Conservation (phyloP, 2,329 filamentous ascomycete species). For the Cladophialophora immunda region DNA sequence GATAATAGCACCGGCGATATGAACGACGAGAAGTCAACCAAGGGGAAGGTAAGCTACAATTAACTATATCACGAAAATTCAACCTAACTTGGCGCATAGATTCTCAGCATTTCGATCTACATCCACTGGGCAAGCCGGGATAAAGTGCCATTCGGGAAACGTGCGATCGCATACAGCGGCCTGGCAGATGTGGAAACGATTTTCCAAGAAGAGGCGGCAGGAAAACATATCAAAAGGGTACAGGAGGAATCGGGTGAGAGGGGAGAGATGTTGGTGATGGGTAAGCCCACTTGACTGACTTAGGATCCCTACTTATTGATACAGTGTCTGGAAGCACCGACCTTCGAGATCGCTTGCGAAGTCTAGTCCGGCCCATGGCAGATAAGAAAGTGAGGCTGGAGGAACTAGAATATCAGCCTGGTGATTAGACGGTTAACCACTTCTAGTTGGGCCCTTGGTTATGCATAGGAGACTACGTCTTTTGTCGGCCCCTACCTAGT, state of each 20-base stretch:
- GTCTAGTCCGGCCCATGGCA: background rate
- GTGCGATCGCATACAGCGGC: conserved; percentile 10
- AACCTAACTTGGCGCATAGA: conserved; percentile 11
- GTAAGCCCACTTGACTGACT: conserved; percentile 9
- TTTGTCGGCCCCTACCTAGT: background rate
- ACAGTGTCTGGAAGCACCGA: background rate
- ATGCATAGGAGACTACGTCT: background rate
- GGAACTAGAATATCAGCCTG: background rate
- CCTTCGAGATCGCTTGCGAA: background rate
- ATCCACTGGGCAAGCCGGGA: conserved; percentile 1
- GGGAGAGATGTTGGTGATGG: conserved; percentile 20
- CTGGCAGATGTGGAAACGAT: conserved; percentile 10
- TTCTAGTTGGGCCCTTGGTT: background rate
- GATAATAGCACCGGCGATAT: conserved; percentile 7
- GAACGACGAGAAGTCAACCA: conserved; percentile 5
- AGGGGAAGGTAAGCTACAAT: conserved; percentile 6
- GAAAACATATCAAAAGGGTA: conserved; percentile 16
- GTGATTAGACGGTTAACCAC: background rate
- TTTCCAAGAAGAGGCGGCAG: conserved; percentile 11
- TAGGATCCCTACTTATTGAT: background rate
- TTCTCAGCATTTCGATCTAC: conserved; percentile 19
- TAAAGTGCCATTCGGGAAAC: conserved; percentile 4
- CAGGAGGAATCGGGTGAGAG: conserved; percentile 7
- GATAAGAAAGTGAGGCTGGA: background rate
- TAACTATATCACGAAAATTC: conserved; percentile 2